These are phyloP conservation scores for Triticum monococcum DNA, from an alignment of 176 grass and related monocot species.

Conservation along the genomic window DNA sequence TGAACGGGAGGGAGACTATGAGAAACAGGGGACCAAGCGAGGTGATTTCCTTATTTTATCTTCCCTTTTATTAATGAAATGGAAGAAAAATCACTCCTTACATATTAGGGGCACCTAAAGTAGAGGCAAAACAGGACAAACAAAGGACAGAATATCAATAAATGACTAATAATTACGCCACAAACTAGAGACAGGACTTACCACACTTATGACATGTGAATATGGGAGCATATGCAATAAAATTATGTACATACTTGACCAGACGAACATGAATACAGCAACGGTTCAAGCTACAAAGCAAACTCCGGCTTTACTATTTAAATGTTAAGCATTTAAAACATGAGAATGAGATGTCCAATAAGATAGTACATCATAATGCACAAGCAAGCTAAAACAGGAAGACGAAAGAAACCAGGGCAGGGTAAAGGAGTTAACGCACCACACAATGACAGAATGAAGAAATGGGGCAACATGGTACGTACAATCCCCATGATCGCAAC, in stretches of 20 bases:
- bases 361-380: conserved; percentile 3
- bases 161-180: not conserved
- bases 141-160: not conserved
- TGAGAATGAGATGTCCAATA: not conserved
- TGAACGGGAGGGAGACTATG: not conserved
- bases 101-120: not conserved
- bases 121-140: not conserved
- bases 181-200: not conserved
- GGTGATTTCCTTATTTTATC: not conserved
- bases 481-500: conserved; percentile 3
- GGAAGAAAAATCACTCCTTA: not conserved
- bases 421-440: not conserved
- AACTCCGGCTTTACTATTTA: not conserved
- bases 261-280: conserved; percentile 12
- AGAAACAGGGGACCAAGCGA: not conserved
- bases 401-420: not conserved
- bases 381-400: not conserved
- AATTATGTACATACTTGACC: not conserved
- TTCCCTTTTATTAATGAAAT: not conserved
- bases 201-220: not conserved
- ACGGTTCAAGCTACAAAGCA: not conserved
- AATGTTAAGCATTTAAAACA: not conserved
- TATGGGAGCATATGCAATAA: not conserved
- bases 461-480: not conserved
- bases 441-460: not conserved